Evolutionary conservation across 2,329 filamentous ascomycete genomes (phyloP), one percentile per base, ranked within the genome.

Genomic region (Hortaea sp.): DNA sequence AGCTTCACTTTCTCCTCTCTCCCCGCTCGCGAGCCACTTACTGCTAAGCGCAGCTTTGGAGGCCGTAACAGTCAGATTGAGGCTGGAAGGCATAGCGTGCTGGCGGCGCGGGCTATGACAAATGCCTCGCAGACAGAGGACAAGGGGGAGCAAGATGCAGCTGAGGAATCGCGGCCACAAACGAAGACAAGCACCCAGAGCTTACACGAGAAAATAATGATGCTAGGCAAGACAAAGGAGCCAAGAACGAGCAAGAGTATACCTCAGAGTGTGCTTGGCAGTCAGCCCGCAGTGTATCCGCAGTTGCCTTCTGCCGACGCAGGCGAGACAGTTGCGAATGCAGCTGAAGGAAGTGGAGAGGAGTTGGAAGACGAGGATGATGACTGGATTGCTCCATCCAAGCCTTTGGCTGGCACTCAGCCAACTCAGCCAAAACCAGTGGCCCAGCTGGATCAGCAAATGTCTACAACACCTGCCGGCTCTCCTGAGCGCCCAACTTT

Each of bases 1-100:
- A 97, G 90, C 63, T 75, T 98, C 49, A 94, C 85, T 49, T 97
- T 98, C 68, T 88, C 92, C 34, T 88, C 92, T 12, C 73, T 98
- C 9, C 92, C 92, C 29, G 89, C 90, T 2, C 79, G 92, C 50
- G 90, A 97, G 60, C 90, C 90, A 32, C 72, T 97, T 44, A 80
- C 81, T 30, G 79, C 78, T 11, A 94, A 94, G 64, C 90, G 89
- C 68, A 94, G 85, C 63, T 79, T 88, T 59, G 88, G 76, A 39
- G 75, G 77, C 13, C 76, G 86, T 42, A 85, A 80, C 5, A 94
- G 87, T 58, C 84, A 95, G 54, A 63, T 89, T 32, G 86, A 94
- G 44, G 58, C 56, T 6, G 72, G 72, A n/a, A 76, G 84, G 48
- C 79, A 76, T 41, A 90, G 86, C 65, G 83, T 88, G 55, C 41